Conservation (phyloP, 2,329 filamentous ascomycete species). For the Gliomastix tumulicola region DNA sequence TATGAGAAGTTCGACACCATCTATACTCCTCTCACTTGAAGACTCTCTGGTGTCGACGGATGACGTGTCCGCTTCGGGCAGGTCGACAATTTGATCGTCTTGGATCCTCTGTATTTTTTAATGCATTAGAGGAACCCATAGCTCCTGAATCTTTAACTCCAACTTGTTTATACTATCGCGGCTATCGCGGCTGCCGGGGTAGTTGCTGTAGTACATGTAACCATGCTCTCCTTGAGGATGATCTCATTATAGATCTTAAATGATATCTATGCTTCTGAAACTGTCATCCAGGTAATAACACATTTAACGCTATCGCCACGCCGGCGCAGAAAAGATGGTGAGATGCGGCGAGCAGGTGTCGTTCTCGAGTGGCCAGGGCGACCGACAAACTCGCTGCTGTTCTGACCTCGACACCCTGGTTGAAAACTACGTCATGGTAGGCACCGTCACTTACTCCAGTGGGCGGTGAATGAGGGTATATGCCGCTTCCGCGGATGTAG, state of each 20-base stretch:
- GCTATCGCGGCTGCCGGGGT: neutral
- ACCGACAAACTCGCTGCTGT: neutral
- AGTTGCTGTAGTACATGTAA: neutral
- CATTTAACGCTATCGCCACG: neutral
- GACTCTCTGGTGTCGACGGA: neutral
- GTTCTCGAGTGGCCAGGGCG: neutral
- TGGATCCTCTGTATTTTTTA: neutral
- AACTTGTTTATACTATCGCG: neutral
- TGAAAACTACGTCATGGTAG: neutral
- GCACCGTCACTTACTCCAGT: neutral
- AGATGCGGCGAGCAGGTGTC: neutral
- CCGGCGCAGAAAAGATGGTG: neutral
- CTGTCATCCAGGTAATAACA: neutral
- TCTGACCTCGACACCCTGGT: neutral
- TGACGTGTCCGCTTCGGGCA: neutral
- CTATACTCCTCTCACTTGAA: neutral
- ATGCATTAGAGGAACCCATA: neutral
- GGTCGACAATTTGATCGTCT: neutral
- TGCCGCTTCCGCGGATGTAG: too few relatives aligned
- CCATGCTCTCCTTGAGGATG: neutral
- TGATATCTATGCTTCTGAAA: neutral
- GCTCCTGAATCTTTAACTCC: neutral
- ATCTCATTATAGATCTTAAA: neutral
- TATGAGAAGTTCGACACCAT: constrained; percentile 24
- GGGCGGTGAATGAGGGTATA: too few relatives aligned